phyloP scores from a whole-genome alignment of 305 asterid species.

The Petunia hybrid region DNA sequence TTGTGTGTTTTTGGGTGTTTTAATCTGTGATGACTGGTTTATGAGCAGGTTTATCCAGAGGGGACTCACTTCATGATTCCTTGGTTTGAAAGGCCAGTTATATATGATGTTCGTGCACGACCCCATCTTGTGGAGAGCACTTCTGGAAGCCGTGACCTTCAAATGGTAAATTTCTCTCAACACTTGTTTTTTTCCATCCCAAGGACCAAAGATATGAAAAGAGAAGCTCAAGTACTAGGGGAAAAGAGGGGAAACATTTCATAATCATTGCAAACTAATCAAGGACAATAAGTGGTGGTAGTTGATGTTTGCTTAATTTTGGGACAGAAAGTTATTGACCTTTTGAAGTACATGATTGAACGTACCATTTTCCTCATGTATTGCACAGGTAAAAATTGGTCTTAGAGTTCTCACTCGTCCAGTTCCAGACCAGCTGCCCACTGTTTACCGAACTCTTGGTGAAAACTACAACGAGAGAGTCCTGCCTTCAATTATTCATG shows the following conservation, averaged over 20 bases:
- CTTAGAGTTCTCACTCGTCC: slow-evolving; percentile 97
- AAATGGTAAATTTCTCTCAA: slow-evolving; percentile 55
- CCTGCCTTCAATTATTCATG: slow-evolving; percentile 88
- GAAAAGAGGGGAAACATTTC: neutral
- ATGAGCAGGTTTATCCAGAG: slow-evolving; percentile 74
- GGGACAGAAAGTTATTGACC: neutral
- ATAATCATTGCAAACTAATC: neutral
- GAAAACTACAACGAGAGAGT: slow-evolving; percentile 92
- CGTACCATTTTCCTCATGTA: neutral
- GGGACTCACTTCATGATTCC: slow-evolving; percentile 84
- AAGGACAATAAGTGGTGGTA: neutral
- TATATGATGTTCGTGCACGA: slow-evolving; percentile 84
- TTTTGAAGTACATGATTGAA: neutral
- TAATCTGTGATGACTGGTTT: neutral
- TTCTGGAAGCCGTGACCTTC: slow-evolving; percentile 89
- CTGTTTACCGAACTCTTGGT: slow-evolving; percentile 83
- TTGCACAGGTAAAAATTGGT: slow-evolving; percentile 82
- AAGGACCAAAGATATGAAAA: neutral
- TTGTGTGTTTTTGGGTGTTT: neutral
- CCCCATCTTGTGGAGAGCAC: slow-evolving; percentile 86
- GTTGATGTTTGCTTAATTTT: neutral
- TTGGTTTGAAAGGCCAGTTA: slow-evolving; percentile 82
- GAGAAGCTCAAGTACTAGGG: neutral
- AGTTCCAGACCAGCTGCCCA: slow-evolving; percentile 81
- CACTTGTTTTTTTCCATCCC: neutral